Percentiles rank a stretch among this genome's conserved stretches.
Conservation (phyloP, 805 yeast genomes). For the Nakazawaea anatomiae region DNA sequence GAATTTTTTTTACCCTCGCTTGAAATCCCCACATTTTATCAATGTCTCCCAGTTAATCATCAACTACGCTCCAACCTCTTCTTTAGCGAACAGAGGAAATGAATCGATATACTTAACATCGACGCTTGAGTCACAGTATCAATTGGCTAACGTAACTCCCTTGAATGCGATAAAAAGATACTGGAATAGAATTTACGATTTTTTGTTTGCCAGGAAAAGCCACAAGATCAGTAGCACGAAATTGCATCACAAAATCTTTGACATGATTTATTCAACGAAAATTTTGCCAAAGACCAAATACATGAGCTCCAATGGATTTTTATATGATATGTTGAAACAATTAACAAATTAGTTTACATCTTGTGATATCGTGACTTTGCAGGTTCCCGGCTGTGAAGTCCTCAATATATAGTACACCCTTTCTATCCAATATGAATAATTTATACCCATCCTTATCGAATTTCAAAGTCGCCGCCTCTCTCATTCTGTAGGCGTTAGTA, state of each 20-base stretch:
- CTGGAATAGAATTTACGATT: neutral
- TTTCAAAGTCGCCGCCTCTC: slow-evolving; percentile 72
- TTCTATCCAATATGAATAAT: slow-evolving; percentile 70
- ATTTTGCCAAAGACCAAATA: slow-evolving; percentile 4
- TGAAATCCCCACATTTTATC: slow-evolving; percentile 8
- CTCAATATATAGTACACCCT: slow-evolving; percentile 70
- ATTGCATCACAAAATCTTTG: slow-evolving; percentile 25
- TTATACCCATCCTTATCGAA: slow-evolving; percentile 82
- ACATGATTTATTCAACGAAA: slow-evolving; percentile 18
- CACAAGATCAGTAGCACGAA: slow-evolving; percentile 15
- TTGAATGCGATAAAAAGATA: neutral
- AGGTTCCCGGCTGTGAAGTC: slow-evolving; percentile 89
- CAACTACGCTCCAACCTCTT: slow-evolving; percentile 5
- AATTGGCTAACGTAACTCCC: neutral
- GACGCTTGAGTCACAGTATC: neutral
- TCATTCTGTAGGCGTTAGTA: slow-evolving; percentile 61
- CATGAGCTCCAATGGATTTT: slow-evolving; percentile 1
- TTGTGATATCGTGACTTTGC: slow-evolving; percentile 57
- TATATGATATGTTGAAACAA: slow-evolving; percentile 7
- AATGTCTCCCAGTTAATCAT: slow-evolving; percentile 8
- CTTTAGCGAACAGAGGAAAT: neutral
- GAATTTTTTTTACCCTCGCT: neutral
- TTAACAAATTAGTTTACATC: slow-evolving; percentile 51
- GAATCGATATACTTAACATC: slow-evolving; percentile 5
- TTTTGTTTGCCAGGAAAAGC: neutral